Conservation (phyloP, 2,329 filamentous ascomycete species). For the Colletotrichum sp. region DNA sequence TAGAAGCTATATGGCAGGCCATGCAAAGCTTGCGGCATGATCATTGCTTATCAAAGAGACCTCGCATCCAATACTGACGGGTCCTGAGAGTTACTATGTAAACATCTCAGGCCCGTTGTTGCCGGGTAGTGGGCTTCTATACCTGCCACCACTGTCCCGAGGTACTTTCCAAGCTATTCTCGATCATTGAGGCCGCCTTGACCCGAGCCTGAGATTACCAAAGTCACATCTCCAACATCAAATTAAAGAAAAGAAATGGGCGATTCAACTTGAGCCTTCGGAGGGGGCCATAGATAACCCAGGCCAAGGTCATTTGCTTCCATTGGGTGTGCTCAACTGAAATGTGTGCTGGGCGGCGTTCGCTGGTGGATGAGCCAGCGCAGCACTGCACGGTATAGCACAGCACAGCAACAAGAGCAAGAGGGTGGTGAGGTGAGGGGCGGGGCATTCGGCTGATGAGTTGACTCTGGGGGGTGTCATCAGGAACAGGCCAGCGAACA, state of each 20-base stretch:
- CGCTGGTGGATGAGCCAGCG: background rate
- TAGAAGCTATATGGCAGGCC: background rate
- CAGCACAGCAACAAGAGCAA: background rate
- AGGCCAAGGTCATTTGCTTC: conserved; percentile 11
- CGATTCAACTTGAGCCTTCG: background rate
- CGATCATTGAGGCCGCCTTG: background rate
- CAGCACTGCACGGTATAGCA: conserved; percentile 9
- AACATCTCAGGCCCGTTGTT: background rate
- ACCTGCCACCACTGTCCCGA: background rate
- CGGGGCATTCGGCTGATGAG: background rate
- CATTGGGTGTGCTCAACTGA: background rate
- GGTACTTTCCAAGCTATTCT: background rate
- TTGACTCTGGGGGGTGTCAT: conserved; percentile 2
- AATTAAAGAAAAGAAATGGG: conserved; percentile 8
- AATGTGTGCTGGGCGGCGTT: background rate
- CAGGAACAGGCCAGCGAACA: background rate
- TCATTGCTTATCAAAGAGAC: background rate
- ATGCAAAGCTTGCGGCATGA: background rate
- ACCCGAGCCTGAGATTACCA: background rate
- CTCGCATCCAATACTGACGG: background rate
- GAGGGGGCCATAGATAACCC: conserved; percentile 8
- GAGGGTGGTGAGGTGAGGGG: background rate
- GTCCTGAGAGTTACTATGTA: background rate
- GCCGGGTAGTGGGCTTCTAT: background rate
- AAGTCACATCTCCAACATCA: background rate